phyloP scores from a whole-genome alignment of 2,329 filamentous ascomycete species.

The Colletotrichum eleusines region DNA sequence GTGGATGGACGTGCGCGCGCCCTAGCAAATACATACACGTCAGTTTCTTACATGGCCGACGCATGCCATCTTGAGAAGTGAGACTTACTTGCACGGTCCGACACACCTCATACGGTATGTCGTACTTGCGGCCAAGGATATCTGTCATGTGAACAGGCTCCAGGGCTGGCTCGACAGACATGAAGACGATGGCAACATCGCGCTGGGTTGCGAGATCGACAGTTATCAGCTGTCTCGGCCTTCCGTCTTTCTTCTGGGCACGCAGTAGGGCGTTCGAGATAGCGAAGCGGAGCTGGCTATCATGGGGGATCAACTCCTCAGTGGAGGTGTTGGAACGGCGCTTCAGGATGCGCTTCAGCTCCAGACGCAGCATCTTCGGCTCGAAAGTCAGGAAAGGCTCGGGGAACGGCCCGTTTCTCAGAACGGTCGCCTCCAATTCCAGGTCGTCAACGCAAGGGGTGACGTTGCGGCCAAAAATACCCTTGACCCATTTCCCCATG shows the following conservation, averaged over 20 bases:
- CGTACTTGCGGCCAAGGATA: conserved; percentile 25
- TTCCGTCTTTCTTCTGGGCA: conserved; percentile 28
- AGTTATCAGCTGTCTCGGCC: conserved; percentile 21
- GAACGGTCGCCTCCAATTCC: conserved; percentile 28
- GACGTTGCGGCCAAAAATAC: conserved; percentile 19
- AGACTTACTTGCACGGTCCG: conserved; percentile 27
- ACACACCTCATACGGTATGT: conserved; percentile 23
- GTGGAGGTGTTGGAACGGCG: not conserved
- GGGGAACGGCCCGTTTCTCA: conserved; percentile 12
- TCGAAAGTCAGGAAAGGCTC: conserved; percentile 6
- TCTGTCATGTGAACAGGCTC: conserved; percentile 30
- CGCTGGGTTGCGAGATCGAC: conserved; percentile 14
- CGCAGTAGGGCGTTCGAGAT: conserved; percentile 17
- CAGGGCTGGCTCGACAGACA: conserved; percentile 27
- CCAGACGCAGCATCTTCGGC: conserved; percentile 24
- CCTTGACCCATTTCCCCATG: conserved; percentile 25
- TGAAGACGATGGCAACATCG: conserved; percentile 26
- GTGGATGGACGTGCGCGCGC: conserved; percentile 23
- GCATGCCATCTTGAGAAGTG: too few relatives aligned
- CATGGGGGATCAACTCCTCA: conserved; percentile 16
- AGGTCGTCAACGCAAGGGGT: conserved; percentile 18
- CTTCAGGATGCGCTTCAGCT: conserved; percentile 25
- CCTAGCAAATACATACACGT: conserved; percentile 1
- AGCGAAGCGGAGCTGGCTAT: conserved; percentile 7
- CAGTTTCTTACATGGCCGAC: not conserved